phyloP scores from a whole-genome alignment of 495 filamentous ascomycete species.

The Hypoxylon fuscum region DNA sequence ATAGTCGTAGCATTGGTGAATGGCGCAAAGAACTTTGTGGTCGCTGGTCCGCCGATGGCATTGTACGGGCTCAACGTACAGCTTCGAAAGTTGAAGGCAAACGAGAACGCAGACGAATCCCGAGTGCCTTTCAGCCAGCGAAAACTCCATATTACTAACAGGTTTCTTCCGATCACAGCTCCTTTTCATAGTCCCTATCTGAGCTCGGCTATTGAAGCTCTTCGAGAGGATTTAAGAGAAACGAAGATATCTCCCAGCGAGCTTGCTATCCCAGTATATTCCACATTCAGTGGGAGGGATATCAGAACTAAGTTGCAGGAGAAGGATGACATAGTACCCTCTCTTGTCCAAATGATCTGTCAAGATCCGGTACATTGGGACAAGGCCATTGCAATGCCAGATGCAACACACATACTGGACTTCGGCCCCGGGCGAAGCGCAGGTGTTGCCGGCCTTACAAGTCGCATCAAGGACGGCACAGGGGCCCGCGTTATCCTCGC shows the following conservation, averaged over 20 bases:
- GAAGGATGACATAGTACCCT: conserved; percentile 68
- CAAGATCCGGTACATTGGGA: conserved; percentile 85
- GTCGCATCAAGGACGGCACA: conserved; percentile 88
- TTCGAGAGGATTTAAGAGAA: conserved; percentile 74
- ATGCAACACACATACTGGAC: conserved; percentile 83
- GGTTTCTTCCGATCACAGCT: conserved; percentile 87
- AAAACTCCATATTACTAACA: conserved; percentile 84
- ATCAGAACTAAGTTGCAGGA: conserved; percentile 56
- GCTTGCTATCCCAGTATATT: conserved; percentile 76
- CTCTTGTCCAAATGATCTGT: conserved; percentile 82
- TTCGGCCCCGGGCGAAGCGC: conserved; percentile 88
- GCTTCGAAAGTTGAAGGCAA: conserved; percentile 83
- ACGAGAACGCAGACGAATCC: conserved; percentile 84
- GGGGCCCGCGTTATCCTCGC: conserved; percentile 85
- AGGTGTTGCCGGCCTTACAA: conserved; percentile 86
- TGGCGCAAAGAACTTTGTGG: conserved; percentile 86
- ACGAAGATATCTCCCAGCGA: conserved; percentile 68
- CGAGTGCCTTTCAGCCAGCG: conserved; percentile 87
- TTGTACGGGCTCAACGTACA: conserved; percentile 87
- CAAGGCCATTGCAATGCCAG: conserved; percentile 77
- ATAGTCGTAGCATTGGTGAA: conserved; percentile 86
- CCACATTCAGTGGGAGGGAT: conserved; percentile 78
- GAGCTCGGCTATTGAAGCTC: conserved; percentile 60
- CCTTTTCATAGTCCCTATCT: conserved; percentile 90
- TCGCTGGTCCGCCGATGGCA: conserved; percentile 86